Evolutionary conservation across 495 filamentous ascomycete species (phyloP).

Genomic region (Aspergillus affinis): DNA sequence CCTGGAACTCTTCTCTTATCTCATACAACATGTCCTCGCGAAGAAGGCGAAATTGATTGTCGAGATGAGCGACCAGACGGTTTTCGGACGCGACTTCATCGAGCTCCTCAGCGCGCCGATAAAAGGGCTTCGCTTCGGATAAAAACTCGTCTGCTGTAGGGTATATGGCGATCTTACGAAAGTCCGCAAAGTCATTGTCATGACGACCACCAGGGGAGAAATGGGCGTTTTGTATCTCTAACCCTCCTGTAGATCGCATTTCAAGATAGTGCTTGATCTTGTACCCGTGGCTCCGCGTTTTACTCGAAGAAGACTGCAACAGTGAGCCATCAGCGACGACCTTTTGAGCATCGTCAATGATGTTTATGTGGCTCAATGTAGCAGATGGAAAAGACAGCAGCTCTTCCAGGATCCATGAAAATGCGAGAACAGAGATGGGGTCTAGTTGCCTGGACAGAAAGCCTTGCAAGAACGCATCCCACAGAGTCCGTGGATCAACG

Average conservation of each 20-base stretch:
- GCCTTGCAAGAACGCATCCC: constrained; percentile 53
- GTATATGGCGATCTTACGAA: constrained; percentile 61
- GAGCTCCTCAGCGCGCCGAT: constrained; percentile 47
- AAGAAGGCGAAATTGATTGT: constrained; percentile 78
- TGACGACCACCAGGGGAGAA: constrained; percentile 66
- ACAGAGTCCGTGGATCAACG: constrained; percentile 60
- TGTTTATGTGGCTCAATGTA: constrained; percentile 9
- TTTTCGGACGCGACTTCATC: constrained; percentile 18
- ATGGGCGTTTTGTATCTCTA: constrained; percentile 5
- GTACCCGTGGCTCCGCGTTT: constrained; percentile 35
- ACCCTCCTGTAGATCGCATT: constrained; percentile 18
- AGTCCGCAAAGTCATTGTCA: constrained; percentile 70
- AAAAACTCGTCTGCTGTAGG: constrained; percentile 71
- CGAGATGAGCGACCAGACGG: constrained; percentile 56
- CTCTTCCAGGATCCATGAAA: constrained; percentile 61
- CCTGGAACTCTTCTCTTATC: constrained; percentile 59
- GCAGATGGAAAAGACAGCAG: constrained; percentile 47
- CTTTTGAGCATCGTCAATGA: constrained; percentile 30
- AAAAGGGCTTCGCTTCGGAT: constrained; percentile 58
- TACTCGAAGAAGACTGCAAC: constrained; percentile 24
- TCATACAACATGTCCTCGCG: constrained; percentile 73
- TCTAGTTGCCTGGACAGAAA: constrained; percentile 40
- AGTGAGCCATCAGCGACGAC: constrained; percentile 32
- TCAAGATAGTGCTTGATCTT: constrained; percentile 47
- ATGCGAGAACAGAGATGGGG: constrained; percentile 37